These are phyloP conservation scores for Colletotrichum theobromicola DNA, from an alignment of 2,329 filamentous ascomycete species.

Conservation along the genomic window DNA sequence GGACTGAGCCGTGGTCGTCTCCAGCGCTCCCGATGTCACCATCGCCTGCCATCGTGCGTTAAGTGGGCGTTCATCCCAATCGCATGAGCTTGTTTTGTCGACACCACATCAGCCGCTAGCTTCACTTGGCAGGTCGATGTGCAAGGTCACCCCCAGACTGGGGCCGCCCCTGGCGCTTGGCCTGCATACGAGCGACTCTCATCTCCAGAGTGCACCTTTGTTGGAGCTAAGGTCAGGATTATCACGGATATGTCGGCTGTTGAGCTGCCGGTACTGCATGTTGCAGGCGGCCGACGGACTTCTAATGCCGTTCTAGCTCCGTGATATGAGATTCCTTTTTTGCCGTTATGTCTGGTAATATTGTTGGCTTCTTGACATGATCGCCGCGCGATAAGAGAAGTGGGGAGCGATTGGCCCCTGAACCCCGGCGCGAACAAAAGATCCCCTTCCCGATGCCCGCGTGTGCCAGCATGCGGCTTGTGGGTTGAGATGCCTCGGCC, in stretches of 20 bases:
- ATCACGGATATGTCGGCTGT: background rate
- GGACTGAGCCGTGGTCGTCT: background rate
- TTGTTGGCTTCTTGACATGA: background rate
- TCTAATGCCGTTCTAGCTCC: background rate
- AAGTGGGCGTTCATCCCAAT: background rate
- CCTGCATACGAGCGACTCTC: background rate
- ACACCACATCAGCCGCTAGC: background rate
- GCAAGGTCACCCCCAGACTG: background rate
- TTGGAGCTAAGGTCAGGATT: background rate
- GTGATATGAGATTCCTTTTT: background rate
- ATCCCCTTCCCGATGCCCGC: background rate
- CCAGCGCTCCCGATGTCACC: background rate
- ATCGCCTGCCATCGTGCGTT: background rate
- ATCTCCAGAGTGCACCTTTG: background rate
- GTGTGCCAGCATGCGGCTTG: background rate
- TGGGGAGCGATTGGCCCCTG: background rate
- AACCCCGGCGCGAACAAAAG: background rate
- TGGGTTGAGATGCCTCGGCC: background rate
- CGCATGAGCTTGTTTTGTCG: background rate
- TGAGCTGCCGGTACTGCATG: background rate
- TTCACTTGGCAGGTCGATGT: constrained; percentile 10
- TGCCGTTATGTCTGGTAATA: background rate
- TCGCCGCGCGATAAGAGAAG: background rate
- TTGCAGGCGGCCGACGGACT: background rate
- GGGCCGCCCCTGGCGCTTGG: background rate